Base-by-base conservation (phyloP, 805 yeast genomes). In the Yarrowia sp. region DNA sequence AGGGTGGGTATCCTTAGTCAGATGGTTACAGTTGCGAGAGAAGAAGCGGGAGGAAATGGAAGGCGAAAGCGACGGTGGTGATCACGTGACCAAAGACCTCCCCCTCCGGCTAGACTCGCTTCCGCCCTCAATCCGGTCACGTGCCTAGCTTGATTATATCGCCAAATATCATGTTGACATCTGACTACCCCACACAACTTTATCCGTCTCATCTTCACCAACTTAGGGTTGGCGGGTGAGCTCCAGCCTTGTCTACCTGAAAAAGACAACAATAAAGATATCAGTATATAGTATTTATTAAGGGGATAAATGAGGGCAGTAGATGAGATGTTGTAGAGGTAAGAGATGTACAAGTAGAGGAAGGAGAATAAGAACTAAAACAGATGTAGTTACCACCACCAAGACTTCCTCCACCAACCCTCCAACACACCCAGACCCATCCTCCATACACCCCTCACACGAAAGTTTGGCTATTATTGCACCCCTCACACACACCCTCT, bases 101-200 rank as follows among this genome's bases (percentile, higher is more conserved):
- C 32, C 32, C 32, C 7, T 26, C 8, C 16, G 5, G 9, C 15
- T 19, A 2, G 49, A 45, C 12, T 16, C 22, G 46, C 22, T 16
- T 8, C 46, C 46, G 46, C 32, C 32, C 7, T 26, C 32, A 3
- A 5, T 26, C 1, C 50, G 32, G 36, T 48, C 40, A 50, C 56
- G 56, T 50, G 41, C 10, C 3, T 15, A 32, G 22, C 19, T 1
- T 19, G 19, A 19, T 19, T 19, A 19, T 19, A 19, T 19, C 19
- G 19, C 19, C 19, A 19, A 19, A 19, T 19, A 19, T 19, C 7
- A 26, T 15, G 14, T 8, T 4, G 12, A 12, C 19, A 55, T 19
- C 36, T 56, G 63, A 56, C 63, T 56, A 26, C 63, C 63, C 63
- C 63, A 56, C 63, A 56, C 63, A 56, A 56, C 63, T 56, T 56